Base-by-base conservation (phyloP, 306 rosid genomes). In the Hylodesmum podocarpum region DNA sequence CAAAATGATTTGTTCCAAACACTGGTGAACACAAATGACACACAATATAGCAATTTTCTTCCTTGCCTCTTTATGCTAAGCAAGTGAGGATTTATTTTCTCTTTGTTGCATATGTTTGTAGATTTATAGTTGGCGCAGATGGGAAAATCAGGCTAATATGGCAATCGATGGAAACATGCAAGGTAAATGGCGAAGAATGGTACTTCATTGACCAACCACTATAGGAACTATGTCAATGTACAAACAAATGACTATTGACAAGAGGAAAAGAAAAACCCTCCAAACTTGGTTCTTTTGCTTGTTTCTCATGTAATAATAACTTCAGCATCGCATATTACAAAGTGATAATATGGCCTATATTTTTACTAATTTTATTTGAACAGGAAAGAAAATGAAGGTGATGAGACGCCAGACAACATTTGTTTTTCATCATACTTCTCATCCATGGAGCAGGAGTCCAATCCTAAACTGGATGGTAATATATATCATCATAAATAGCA, bases 371-470 rank as follows among this genome's bases (percentile, higher is more conserved):
- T n/a, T 16, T 22, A 73, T 46, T 57, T 70, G 53, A 59, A 15
- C 88, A 95, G 97, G 82, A 70, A 92, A 66, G 85, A 88, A n/a
- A 81, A 75, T 50, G 87, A 94, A 86, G 85, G 91, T 90, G 78
- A 82, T 95, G 98, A 92, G 87, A 83, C 88, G 97, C 79, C 98
- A 95, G 74, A 83, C 89, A 29, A 92, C 98, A 69, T 95, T 95
- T 77, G 87, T 95, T 80, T 95, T 80, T 76, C 98, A 95, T 79
- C 98, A 88, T 78, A 81, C 98, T 6, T 90, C 96, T 83, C 98
- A 95, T 86, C 97, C 98, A 33, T 95, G 97, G 98, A 95, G 98
- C 90, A 89, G 93, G 88, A 91, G 67, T 85, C 91, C 89, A 71
- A 70, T 88, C 86, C 90, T 95, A 55, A 86, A 86, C 73, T 95